Conservation (phyloP, 2,329 filamentous ascomycete species). For the Dothidotthia symphoricarpi region DNA sequence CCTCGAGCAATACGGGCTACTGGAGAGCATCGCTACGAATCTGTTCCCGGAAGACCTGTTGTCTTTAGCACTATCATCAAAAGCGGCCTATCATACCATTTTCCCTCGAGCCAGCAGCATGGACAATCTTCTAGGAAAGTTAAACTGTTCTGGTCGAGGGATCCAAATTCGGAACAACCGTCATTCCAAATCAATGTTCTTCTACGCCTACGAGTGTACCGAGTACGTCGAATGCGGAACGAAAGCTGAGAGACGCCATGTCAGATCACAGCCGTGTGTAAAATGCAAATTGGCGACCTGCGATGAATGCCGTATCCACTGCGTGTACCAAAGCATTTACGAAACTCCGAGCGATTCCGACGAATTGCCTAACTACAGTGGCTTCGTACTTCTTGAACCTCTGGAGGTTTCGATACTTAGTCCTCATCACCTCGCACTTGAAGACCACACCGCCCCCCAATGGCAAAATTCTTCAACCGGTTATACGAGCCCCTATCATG, state of each 20-base stretch:
- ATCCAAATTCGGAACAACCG: constrained; percentile 18
- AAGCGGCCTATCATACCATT: constrained; percentile 23
- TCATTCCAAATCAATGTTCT: constrained; percentile 28
- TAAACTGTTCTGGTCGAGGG: constrained; percentile 30
- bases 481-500: constrained; percentile 22
- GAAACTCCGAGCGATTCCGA: constrained; percentile 24
- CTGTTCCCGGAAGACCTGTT: constrained; percentile 29
- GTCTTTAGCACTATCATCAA: constrained; percentile 31
- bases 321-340: constrained; percentile 34
- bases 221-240: constrained; percentile 27
- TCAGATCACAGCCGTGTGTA: constrained; percentile 26
- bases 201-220: constrained; percentile 20
- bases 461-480: constrained; percentile 5
- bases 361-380: constrained; percentile 33
- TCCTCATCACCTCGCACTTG: constrained; percentile 20
- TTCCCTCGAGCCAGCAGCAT: constrained; percentile 25
- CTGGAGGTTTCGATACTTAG: constrained; percentile 32
- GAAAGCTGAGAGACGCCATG: neutral
- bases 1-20: constrained; percentile 31
- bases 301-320: constrained; percentile 38
- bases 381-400: constrained; percentile 28
- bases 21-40: constrained; percentile 23
- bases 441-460: neutral
- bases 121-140: constrained; percentile 25
- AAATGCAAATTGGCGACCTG: constrained; percentile 33